Conservation (phyloP, 306 rosid genomes). For the Datisca glomerata region DNA sequence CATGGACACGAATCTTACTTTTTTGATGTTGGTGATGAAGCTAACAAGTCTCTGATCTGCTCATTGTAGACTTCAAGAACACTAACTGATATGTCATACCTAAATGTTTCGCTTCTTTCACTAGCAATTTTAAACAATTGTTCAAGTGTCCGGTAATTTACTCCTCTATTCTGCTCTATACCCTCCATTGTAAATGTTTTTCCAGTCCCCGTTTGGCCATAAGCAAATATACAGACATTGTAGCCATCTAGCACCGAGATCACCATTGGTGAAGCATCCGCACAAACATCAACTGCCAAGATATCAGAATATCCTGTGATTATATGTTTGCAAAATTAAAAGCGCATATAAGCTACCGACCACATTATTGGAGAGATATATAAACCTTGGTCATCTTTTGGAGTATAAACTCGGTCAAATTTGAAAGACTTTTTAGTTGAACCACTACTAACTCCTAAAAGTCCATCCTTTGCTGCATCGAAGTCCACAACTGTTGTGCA, state of each 20-base stretch:
- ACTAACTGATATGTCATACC: conserved; percentile 58
- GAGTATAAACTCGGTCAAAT: conserved; percentile 76
- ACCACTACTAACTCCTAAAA: conserved; percentile 53
- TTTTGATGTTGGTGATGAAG: conserved; percentile 46
- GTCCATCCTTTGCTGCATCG: conserved; percentile 75
- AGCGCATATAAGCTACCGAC: neutral
- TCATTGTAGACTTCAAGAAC: conserved; percentile 91
- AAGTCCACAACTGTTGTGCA: conserved; percentile 59
- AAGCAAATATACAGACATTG: conserved; percentile 87
- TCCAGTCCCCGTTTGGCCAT: conserved; percentile 91
- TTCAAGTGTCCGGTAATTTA: conserved; percentile 76
- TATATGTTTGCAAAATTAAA: neutral
- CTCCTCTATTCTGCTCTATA: conserved; percentile 67
- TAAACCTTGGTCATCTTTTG: conserved; percentile 73
- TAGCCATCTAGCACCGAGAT: conserved; percentile 72
- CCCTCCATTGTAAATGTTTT: conserved; percentile 97
- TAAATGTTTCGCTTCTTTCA: conserved; percentile 55
- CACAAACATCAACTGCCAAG: conserved; percentile 64
- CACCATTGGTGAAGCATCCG: conserved; percentile 79
- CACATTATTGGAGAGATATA: conserved; percentile 3
- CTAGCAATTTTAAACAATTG: conserved; percentile 51
- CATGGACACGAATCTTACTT: conserved; percentile 32
- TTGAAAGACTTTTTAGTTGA: conserved; percentile 53
- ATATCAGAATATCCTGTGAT: conserved; percentile 17
- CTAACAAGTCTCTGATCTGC: conserved; percentile 79